Evolutionary conservation across 192 early-diverging fungal genomes (phyloP), one percentile per base, ranked within the genome.

Genomic region (Backusella westeae): DNA sequence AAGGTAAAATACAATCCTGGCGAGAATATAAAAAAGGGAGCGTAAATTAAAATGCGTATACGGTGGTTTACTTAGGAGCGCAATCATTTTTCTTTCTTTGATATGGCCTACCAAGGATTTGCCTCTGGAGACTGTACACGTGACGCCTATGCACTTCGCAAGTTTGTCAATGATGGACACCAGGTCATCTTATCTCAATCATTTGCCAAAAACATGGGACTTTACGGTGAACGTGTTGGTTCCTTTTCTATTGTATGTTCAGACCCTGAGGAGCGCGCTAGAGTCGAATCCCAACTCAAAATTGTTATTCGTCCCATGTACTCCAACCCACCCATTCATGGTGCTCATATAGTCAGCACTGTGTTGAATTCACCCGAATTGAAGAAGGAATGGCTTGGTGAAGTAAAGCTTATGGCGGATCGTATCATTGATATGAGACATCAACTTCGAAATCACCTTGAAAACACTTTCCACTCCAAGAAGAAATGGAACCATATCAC

Each of bases 41-140:
- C 56, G 21, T 21, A 32, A 63, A 63, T 23, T 29, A 49, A 49
- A 63, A 29, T 9, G 9, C 29, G n/a, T 32, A 32, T 32, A 32
- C 32, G 32, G 32, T 14, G 23, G 19, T 63, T 7, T 32, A 26
- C 36, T 0, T 65, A 84, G 87, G 90, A 91, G 10, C 81, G 86
- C 75, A 85, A 90, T 26, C 96, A 97, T 86, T 89, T 96, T 72
- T 83, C 92, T 52, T 99, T 98, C 91, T 99, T 99, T 75, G 98
- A 99, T 81, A 96, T 96, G 94, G 98, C 98, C n/a, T 99, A 99
- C 89, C 97, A 98, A 89, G 97, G 98, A 39, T 99, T 99, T 81
- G 98, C 97, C 19, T 97, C 96, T 9, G 98, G 98, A 69, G 87
- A 93, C 81, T 90, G 90, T 44, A 85, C 89, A 85, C 86, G 87